phyloP scores from a whole-genome alignment of 2,329 filamentous ascomycete species.

The Claviceps sp. region DNA sequence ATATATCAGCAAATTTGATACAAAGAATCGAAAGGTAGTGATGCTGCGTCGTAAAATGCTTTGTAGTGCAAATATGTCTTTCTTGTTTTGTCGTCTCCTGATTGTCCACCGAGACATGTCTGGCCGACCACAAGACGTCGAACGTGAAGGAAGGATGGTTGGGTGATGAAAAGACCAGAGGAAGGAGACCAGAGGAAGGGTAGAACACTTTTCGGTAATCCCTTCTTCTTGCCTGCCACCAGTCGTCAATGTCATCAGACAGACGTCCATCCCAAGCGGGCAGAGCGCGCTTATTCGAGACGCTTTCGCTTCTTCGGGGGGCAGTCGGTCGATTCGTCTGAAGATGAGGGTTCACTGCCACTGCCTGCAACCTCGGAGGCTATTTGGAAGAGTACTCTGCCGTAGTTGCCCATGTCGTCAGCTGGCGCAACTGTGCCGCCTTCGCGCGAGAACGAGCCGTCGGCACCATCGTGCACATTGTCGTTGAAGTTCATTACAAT shows the following conservation, averaged over 20 bases:
- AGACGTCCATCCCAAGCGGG: no score
- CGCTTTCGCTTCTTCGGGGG: constrained; percentile 61
- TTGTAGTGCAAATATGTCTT: constrained; percentile 20
- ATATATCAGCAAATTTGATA: constrained; percentile 27
- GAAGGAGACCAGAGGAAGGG: neutral
- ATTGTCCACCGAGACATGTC: constrained; percentile 18
- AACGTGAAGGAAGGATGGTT: neutral
- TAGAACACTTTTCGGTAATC: no score
- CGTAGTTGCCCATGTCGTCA: constrained; percentile 54
- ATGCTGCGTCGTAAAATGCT: constrained; percentile 25
- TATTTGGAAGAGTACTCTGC: constrained; percentile 71
- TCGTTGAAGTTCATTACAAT: constrained; percentile 85
- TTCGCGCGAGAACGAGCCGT: constrained; percentile 31
- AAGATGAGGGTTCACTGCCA: constrained; percentile 38
- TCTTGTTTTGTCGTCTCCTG: constrained; percentile 18
- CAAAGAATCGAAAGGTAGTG: constrained; percentile 28
- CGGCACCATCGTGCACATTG: constrained; percentile 49
- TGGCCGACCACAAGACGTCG: constrained; percentile 10
- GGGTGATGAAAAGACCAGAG: constrained; percentile 1
- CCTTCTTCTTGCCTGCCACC: no score
- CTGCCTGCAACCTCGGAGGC: constrained; percentile 60
- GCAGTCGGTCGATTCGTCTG: constrained; percentile 36
- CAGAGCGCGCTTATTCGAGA: constrained; percentile 34
- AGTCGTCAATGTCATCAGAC: no score
- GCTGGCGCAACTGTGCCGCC: constrained; percentile 28